A percentile compares a stretch with the other conserved stretches of the same genome.
phyloP scores from a whole-genome alignment of 371 early-diverging fungal genomes.

The Entomophthora muscae region DNA sequence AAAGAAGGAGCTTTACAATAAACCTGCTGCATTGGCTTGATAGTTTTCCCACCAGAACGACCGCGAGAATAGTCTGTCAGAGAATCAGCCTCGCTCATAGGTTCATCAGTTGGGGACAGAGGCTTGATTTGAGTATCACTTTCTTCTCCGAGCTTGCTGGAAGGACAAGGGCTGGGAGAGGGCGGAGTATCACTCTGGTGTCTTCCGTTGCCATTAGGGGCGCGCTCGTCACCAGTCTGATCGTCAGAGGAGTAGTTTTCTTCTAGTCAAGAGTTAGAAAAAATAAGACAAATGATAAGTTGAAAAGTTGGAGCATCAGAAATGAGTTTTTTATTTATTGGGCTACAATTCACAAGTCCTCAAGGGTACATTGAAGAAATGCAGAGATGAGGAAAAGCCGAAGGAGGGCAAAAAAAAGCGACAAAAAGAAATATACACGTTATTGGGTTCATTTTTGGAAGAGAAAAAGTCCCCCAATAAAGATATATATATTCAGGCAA shows the following conservation, averaged over 20 bases:
- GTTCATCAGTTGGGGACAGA: background rate
- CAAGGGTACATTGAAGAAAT: no score
- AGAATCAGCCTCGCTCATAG: background rate
- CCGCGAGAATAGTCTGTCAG: background rate
- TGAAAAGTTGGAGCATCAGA: no score
- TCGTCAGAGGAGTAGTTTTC: background rate
- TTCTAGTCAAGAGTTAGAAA: background rate
- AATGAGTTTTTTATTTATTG: no score
- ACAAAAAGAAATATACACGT: no score
- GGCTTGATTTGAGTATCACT: background rate
- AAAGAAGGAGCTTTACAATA: background rate
- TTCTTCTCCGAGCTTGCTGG: background rate
- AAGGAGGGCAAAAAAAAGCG: no score
- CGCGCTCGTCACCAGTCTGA: background rate
- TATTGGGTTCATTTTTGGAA: no score
- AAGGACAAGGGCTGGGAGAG: background rate
- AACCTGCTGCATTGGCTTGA: background rate
- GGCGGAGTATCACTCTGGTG: background rate
- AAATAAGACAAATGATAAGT: no score
- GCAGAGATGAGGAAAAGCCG: no score
- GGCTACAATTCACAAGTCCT: no score
- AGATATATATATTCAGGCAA: no score
- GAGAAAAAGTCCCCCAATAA: no score
- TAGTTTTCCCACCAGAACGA: background rate
- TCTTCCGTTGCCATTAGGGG: background rate